Base-by-base conservation (phyloP, 768 basidiomycete species). In the Cubamyces sp. region DNA sequence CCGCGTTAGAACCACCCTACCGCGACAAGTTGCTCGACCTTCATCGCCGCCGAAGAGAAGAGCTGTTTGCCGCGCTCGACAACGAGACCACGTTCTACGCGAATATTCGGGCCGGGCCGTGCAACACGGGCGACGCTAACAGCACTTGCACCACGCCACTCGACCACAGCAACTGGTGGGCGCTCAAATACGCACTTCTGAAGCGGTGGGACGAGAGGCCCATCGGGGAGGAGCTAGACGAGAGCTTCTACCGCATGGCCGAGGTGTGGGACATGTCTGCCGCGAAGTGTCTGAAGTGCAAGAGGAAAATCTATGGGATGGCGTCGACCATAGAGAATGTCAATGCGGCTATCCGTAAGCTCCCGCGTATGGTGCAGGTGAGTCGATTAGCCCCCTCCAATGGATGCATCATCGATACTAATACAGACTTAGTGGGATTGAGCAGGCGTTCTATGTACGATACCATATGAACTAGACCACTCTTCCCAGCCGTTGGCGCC, bases 1-100 rank as follows among this genome's bases (percentile, higher is more conserved):
- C 74, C 39, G 62, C 66, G 18, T 69, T 82, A 19, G 68, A 78
- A 7, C 68, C 78, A 0, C 70, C 70, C 12, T 68, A 72, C 59
- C 72, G 82, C 39, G 69, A 79, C 63, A 58, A 64, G 34, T 74
- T 84, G 39, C 61, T 82, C 12, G 66, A 70, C n/a, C 73, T 82
- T 23, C 81, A 82, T 66, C 73, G 78, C 15, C 66, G 66, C 5
- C 74, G 82, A 28, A 69, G 79, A 53, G 77, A 80, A 52, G 64
- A 64, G 5, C 74, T 84, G 65, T 74, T 76, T 47, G 58, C 61
- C 1, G 60, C 70, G 11, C 64, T 82, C 28, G 76, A 82, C 63
- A 71, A 73, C 16, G 72, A 70, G 6, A 69, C 66, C 30, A 47
- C 68, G 5, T 83, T 83, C 64, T 71, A 72, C 19, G 74, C 75